phyloP scores from a whole-genome alignment of 2,329 filamentous ascomycete species.

The Cryphonectria carpinicola region DNA sequence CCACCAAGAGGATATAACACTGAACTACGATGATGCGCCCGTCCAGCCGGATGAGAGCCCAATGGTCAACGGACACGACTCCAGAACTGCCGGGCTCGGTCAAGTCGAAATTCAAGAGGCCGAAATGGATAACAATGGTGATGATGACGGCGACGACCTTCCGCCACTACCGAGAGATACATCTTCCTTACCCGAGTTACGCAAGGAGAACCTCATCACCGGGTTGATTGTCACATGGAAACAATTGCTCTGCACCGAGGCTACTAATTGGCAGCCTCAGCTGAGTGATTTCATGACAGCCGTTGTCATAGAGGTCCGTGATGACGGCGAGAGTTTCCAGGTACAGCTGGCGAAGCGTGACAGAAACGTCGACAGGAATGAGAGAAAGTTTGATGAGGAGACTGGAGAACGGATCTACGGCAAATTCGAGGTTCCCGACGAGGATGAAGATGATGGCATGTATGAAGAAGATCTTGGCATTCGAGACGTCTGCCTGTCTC shows the following conservation, averaged over 20 bases:
- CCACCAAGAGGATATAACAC: slow-evolving; percentile 32
- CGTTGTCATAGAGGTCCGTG: slow-evolving; percentile 59
- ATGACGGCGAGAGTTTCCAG: slow-evolving; percentile 55
- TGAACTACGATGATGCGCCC: slow-evolving; percentile 47
- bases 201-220: slow-evolving; percentile 49
- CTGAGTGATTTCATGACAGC: slow-evolving; percentile 66
- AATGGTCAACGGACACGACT: slow-evolving; percentile 31
- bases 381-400: slow-evolving; percentile 65
- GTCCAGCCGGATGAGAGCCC: slow-evolving; percentile 35
- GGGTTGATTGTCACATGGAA: slow-evolving; percentile 74
- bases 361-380: slow-evolving; percentile 56
- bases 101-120: slow-evolving; percentile 31
- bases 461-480: slow-evolving; percentile 64
- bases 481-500: slow-evolving; percentile 61
- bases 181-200: slow-evolving; percentile 55
- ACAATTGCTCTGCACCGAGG: slow-evolving; percentile 62
- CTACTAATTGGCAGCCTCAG: slow-evolving; percentile 69
- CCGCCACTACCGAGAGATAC: slow-evolving; percentile 64
- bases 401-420: slow-evolving; percentile 75
- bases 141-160: slow-evolving; percentile 63
- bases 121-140: slow-evolving; percentile 35
- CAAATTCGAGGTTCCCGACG: slow-evolving; percentile 74
- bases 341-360: slow-evolving; percentile 73
- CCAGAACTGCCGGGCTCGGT: neutral
- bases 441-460: slow-evolving; percentile 57